These are phyloP conservation scores for Penicillium sp. DNA, from an alignment of 2,329 filamentous ascomycete species.

Conservation along the genomic window DNA sequence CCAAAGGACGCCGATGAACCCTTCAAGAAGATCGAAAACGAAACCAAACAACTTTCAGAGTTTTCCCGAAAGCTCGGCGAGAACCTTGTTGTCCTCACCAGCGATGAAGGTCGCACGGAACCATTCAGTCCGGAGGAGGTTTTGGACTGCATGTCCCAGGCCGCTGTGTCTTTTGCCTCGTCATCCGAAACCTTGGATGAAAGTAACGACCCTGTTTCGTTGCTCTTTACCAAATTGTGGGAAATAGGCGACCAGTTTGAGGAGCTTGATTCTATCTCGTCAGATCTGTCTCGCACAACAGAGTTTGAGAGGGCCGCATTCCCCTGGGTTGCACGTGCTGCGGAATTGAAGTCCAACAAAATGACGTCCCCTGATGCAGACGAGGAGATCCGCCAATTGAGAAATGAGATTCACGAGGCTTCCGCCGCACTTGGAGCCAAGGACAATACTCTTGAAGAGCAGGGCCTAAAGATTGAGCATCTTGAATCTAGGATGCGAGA, in stretches of 20 bases:
- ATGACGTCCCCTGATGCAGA: constrained; percentile 77
- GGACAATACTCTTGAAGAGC: constrained; percentile 79
- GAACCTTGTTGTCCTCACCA: constrained; percentile 63
- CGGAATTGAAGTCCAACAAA: constrained; percentile 79
- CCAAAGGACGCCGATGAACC: constrained; percentile 63
- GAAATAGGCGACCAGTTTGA: constrained; percentile 62
- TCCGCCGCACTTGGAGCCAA: constrained; percentile 68
- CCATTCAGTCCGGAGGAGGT: constrained; percentile 67
- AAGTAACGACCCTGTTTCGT: constrained; percentile 61
- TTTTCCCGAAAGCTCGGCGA: constrained; percentile 66
- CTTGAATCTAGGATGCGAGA: constrained; percentile 85
- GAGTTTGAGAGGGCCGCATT: constrained; percentile 74
- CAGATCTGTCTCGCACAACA: constrained; percentile 67
- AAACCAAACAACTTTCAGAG: constrained; percentile 62
- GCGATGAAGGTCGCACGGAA: constrained; percentile 68
- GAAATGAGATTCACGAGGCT: constrained; percentile 75
- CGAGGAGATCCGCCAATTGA: constrained; percentile 76
- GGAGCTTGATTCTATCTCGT: constrained; percentile 67
- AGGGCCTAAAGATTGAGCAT: constrained; percentile 88
- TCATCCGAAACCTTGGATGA: constrained; percentile 28
- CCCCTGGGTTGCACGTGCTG: constrained; percentile 80
- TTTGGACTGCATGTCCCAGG: constrained; percentile 54
- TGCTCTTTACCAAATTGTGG: constrained; percentile 66
- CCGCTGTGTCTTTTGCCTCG: constrained; percentile 25
- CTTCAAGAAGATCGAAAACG: constrained; percentile 68